Evolutionary conservation across 2,329 filamentous ascomycete species (phyloP).

Genomic region (Hypomyces perniciosus): DNA sequence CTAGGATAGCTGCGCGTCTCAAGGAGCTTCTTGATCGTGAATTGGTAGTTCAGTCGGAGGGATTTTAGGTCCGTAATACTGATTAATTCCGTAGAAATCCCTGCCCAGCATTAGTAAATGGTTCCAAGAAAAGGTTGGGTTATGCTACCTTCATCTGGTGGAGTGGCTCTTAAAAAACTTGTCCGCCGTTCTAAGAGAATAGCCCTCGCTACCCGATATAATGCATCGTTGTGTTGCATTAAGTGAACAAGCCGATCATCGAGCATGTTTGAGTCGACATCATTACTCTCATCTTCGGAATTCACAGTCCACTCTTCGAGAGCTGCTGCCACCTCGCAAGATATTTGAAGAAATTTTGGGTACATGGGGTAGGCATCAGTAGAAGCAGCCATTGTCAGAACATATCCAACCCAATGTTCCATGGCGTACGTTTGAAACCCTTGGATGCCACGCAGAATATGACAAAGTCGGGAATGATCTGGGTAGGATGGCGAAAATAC

Average conservation of each 20-base stretch:
- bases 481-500: neutral
- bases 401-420: constrained; percentile 9
- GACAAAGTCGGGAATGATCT: neutral
- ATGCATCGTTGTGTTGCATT: neutral
- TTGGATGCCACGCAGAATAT: constrained; percentile 3
- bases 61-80: neutral
- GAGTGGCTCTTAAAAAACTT: neutral
- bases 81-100: neutral
- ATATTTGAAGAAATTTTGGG: neutral
- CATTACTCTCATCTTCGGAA: no score
- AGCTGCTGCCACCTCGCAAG: neutral
- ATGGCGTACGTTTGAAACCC: constrained; percentile 12
- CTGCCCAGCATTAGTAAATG: neutral
- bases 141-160: neutral
- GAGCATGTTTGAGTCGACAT: no score
- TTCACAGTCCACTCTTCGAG: neutral
- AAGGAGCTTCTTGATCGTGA: neutral
- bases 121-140: neutral
- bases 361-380: neutral
- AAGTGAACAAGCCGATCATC: neutral
- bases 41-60: constrained; percentile 4
- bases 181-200: neutral
- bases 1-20: neutral
- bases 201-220: neutral
- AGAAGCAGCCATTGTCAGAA: neutral